A percentile compares a stretch with the other conserved stretches of the same genome.
phyloP scores from a whole-genome alignment of 140 eudicot species.

The Senecio squalidus region DNA sequence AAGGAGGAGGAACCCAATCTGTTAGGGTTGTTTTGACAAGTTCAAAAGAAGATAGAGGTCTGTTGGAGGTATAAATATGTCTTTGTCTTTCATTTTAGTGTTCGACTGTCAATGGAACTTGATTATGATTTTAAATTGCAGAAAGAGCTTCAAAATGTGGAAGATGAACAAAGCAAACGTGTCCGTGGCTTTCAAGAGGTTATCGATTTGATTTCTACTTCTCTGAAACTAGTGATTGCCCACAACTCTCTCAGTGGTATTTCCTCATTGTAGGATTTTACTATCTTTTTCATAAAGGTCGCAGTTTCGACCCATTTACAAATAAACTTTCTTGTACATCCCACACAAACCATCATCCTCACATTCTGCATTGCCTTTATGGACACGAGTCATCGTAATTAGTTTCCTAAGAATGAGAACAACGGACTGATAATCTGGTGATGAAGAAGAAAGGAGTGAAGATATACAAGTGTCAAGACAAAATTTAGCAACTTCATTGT shows the following conservation, averaged over 20 bases:
- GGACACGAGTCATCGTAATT: slow-evolving; percentile 34
- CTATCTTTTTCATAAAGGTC: not conserved
- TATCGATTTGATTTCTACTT: slow-evolving; percentile 84
- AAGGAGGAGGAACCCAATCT: slow-evolving; percentile 64
- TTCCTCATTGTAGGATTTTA: slow-evolving; percentile 22
- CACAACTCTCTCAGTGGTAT: slow-evolving; percentile 93
- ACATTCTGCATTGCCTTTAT: slow-evolving; percentile 40
- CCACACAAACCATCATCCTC: slow-evolving; percentile 31
- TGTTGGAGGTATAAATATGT: slow-evolving; percentile 46
- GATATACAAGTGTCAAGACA: slow-evolving; percentile 66
- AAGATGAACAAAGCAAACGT: slow-evolving; percentile 59
- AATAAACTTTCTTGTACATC: slow-evolving; percentile 68
- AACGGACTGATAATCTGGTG: slow-evolving; percentile 70
- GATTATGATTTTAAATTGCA: slow-evolving; percentile 16
- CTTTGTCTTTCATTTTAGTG: not conserved
- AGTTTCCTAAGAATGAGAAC: slow-evolving; percentile 68
- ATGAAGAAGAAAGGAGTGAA: slow-evolving; percentile 62
- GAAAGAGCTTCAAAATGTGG: slow-evolving; percentile 60
- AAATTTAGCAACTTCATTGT: slow-evolving; percentile 67
- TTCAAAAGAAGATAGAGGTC: slow-evolving; percentile 70
- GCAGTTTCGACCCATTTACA: slow-evolving; percentile 3
- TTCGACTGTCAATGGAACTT: not conserved
- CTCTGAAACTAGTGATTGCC: slow-evolving; percentile 84
- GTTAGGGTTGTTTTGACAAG: slow-evolving; percentile 73
- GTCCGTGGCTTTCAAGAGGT: slow-evolving; percentile 94